Evolutionary conservation across 306 rosid species (phyloP).

Genomic region (Prunus dulcis): DNA sequence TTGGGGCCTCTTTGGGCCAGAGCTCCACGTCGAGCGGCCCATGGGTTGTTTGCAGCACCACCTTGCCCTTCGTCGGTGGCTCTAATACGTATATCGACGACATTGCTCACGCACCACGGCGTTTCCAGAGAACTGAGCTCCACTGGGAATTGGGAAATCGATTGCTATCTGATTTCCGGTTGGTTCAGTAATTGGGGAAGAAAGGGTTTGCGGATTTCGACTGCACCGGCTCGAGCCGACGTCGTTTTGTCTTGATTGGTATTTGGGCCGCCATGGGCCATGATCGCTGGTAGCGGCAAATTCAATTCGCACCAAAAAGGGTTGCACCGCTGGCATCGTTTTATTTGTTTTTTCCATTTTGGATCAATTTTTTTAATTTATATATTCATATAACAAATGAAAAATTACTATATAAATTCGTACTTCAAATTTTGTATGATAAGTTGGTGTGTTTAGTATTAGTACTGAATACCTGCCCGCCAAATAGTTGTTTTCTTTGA

Average conservation of each 20-base stretch:
- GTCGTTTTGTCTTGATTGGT: neutral
- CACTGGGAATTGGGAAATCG: neutral
- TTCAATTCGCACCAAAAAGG: too few species aligned
- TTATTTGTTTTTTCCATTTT: too few species aligned
- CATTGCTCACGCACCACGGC: slow-evolving; percentile 36
- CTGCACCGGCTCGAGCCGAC: neutral
- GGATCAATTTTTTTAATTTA: too few species aligned
- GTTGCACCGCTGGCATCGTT: too few species aligned
- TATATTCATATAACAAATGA: too few species aligned
- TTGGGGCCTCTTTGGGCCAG: slow-evolving; percentile 97
- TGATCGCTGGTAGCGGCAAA: neutral
- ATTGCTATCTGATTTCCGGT: neutral
- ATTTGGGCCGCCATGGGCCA: neutral
- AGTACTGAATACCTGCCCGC: too few species aligned
- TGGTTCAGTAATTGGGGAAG: neutral
- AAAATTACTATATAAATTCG: too few species aligned
- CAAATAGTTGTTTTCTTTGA: neutral
- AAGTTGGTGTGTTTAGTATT: too few species aligned
- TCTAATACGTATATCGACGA: slow-evolving; percentile 88
- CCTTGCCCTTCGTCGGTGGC: slow-evolving; percentile 96
- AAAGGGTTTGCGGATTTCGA: neutral
- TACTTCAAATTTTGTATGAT: too few species aligned
- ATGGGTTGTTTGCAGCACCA: slow-evolving; percentile 71
- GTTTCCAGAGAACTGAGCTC: neutral
- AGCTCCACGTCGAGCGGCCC: slow-evolving; percentile 91